Evolutionary conservation across 179 eudicot genomes (phyloP).

Genomic region (Silene coronaria): DNA sequence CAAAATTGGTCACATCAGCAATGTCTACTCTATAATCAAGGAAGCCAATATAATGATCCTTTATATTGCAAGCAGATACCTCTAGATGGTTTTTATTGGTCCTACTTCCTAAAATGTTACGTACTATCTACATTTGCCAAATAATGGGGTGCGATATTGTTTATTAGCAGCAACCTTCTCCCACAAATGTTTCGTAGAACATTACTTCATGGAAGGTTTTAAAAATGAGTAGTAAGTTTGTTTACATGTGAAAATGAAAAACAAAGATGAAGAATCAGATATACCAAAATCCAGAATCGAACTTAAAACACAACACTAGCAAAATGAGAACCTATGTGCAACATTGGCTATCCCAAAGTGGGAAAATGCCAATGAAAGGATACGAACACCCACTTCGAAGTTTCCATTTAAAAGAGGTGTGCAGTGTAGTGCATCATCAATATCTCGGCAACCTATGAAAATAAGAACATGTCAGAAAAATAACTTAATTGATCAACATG

Average conservation of each 20-base stretch:
- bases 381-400: constrained; percentile 99
- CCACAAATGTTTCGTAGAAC: not conserved
- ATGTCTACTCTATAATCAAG: constrained; percentile 65
- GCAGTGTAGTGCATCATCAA: constrained; percentile 97
- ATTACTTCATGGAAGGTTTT: not conserved
- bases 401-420: constrained; percentile 81
- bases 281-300: not conserved
- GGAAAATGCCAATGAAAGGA: constrained; percentile 36
- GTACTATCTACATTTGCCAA: too few species aligned
- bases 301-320: not conserved
- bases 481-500: constrained; percentile 1
- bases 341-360: not conserved
- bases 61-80: not conserved
- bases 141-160: too few species aligned
- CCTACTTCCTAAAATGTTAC: too few species aligned
- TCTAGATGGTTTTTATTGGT: not conserved
- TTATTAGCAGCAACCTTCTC: not conserved
- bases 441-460: constrained; percentile 86
- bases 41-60: constrained; percentile 16
- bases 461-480: constrained; percentile 17
- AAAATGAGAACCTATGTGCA: constrained; percentile 3
- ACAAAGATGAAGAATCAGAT: not conserved
- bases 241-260: not conserved
- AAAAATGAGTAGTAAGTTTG: not conserved
- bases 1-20: constrained; percentile 98